These are phyloP conservation scores for Sarocladium strictum DNA, from an alignment of 2,329 filamentous ascomycete species.

Conservation along the genomic window DNA sequence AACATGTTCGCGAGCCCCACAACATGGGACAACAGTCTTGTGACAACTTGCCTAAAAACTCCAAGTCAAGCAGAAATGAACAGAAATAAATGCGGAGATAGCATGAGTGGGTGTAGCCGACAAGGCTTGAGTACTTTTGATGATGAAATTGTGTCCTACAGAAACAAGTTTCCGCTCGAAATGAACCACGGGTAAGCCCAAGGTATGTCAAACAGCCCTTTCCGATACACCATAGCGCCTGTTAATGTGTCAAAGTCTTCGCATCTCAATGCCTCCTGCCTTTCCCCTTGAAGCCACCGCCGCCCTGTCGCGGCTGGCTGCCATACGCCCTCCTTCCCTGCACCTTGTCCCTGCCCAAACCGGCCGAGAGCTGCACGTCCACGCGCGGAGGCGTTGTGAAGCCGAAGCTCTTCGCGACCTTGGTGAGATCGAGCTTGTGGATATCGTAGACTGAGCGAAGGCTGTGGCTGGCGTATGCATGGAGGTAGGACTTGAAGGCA, in stretches of 20 bases:
- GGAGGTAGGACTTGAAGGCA: slow-evolving; percentile 83
- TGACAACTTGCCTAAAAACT: too few relatives aligned
- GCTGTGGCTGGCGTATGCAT: slow-evolving; percentile 80
- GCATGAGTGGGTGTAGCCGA: too few relatives aligned
- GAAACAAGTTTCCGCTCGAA: slow-evolving; percentile 4
- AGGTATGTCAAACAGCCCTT: slow-evolving; percentile 6
- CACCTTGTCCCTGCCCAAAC: slow-evolving; percentile 65
- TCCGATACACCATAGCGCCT: slow-evolving; percentile 7
- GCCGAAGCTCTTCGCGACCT: slow-evolving; percentile 79
- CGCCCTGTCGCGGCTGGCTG: slow-evolving; percentile 63
- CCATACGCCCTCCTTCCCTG: slow-evolving; percentile 65
- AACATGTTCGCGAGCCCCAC: too few relatives aligned
- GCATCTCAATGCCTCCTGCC: slow-evolving; percentile 9
- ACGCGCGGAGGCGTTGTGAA: slow-evolving; percentile 73
- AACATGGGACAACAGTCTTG: too few relatives aligned
- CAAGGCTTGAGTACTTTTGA: not conserved
- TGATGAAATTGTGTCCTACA: slow-evolving; percentile 1
- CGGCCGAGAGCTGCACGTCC: slow-evolving; percentile 79
- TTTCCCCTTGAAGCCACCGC: slow-evolving; percentile 14
- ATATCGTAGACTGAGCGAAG: slow-evolving; percentile 63
- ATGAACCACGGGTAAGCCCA: not conserved
- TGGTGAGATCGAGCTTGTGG: slow-evolving; percentile 75
- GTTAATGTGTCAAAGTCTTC: not conserved
- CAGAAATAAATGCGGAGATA: too few relatives aligned
- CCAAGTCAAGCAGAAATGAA: not conserved